phyloP scores from a whole-genome alignment of 106 monocot species.

The Narthecium ossifragum region DNA sequence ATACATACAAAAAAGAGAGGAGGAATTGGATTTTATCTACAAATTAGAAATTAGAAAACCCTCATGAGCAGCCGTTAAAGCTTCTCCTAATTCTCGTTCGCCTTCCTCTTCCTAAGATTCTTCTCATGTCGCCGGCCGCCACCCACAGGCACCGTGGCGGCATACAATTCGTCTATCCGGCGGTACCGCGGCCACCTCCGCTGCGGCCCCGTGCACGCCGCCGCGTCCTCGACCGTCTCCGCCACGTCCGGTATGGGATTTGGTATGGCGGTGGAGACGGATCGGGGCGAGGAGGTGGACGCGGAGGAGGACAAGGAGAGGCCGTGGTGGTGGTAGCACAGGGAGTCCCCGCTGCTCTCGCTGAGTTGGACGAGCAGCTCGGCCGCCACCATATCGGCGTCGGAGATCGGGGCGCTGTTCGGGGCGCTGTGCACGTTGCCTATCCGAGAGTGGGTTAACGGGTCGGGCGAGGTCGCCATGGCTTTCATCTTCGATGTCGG shows the following conservation, averaged over 20 bases:
- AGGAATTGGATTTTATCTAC: too few relatives aligned
- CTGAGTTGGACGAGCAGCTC: conserved; percentile 22
- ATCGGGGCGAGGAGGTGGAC: conserved; percentile 7
- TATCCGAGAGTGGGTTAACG: too few relatives aligned
- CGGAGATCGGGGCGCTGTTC: conserved; percentile 9
- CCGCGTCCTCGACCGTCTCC: conserved; percentile 12
- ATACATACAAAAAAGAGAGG: too few relatives aligned
- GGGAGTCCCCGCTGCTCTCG: conserved; percentile 4
- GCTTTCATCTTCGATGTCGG: too few relatives aligned
- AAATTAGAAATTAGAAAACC: neutral
- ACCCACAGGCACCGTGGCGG: conserved; percentile 13
- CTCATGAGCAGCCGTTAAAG: neutral
- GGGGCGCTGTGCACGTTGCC: neutral
- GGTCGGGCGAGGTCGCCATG: too few relatives aligned
- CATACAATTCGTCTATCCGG: conserved; percentile 24
- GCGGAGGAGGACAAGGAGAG: conserved; percentile 5
- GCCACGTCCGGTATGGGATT: neutral
- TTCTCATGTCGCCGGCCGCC: neutral
- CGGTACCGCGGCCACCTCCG: conserved; percentile 19
- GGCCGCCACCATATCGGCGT: conserved; percentile 23
- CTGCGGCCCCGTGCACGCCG: conserved; percentile 1
- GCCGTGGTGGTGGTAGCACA: neutral
- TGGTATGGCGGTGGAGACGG: conserved; percentile 16
- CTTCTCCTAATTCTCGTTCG: neutral
- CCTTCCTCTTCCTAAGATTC: conserved; percentile 1